Evolutionary conservation across 2,329 filamentous ascomycete species (phyloP), one percentile per base, ranked within the genome.

Genomic region (Fusarium begoniae): DNA sequence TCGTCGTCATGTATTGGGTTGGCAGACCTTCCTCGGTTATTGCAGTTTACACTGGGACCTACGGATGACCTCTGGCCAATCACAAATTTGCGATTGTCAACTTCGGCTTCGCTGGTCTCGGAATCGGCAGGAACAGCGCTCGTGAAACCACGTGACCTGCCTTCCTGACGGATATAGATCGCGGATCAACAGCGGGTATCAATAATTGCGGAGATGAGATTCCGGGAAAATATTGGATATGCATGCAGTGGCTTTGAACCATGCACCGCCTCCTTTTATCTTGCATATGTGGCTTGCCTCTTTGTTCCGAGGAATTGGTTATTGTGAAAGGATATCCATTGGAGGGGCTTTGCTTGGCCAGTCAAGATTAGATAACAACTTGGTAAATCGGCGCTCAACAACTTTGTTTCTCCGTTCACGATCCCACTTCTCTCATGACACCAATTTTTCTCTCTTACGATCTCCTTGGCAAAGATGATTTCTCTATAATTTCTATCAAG

Each of bases 11-110:
- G 66, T 76, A 77, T 75, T 77, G 71, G 76, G 70, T 78, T 69
- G 72, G 71, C 69, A 75, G 75, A 76, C 78, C 75, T 78, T 73
- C 79, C 79, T 80, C 79, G 79, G 79, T 68, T 80, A 80, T 80
- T 75, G 55, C 71, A 74, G 64, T 66, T 71, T 59, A 69, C 70
- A 64, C 60, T 65, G 71, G 75, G 63, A 66, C 37, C 64, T 48
- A 47, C 65, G 66, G 65, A 44, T 63, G 32, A 11, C 40, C 24
- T 38, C 38, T 35, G 48, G 8, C 78, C 78, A 80, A 80, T 80
- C 77, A 80, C 62, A 18, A 38, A 58, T 51, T 66, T 44, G 62
- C 38, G 69, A 80, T 81, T 81, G 72, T 78, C 71, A 81, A 79
- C 75, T 80, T 78, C 77, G 78, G 78, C 79, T 75, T 54, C 24